These are phyloP conservation scores for Lathyrus sativus DNA, from an alignment of 306 rosid species.

Conservation along the genomic window DNA sequence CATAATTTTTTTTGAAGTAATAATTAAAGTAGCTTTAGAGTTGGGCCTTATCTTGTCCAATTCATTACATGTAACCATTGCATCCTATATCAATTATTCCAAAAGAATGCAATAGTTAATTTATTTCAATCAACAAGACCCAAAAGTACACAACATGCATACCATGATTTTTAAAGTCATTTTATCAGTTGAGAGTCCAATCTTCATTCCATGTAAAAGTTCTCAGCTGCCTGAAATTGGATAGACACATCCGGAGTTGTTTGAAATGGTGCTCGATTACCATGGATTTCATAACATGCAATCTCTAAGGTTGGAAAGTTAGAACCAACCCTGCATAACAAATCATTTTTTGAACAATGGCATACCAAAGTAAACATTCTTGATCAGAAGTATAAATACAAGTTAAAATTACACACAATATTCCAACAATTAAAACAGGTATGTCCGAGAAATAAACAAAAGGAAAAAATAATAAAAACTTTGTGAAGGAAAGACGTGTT, in stretches of 20 bases:
- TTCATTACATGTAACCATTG: constrained; percentile 40
- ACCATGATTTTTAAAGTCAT: constrained; percentile 43
- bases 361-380: too few species aligned
- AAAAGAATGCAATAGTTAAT: background rate
- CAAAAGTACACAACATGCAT: background rate
- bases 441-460: too few species aligned
- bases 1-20: constrained; percentile 30
- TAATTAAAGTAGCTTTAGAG: constrained; percentile 38
- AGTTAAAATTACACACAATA: too few species aligned
- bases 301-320: too few species aligned
- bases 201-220: constrained; percentile 4
- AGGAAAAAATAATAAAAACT: too few species aligned
- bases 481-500: too few species aligned
- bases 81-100: constrained; percentile 36
- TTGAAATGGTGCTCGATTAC: constrained; percentile 37
- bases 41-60: constrained; percentile 48
- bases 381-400: too few species aligned
- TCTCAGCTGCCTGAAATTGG: constrained; percentile 28
- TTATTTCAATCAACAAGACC: background rate
- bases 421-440: too few species aligned
- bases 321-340: too few species aligned
- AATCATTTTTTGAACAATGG: too few species aligned
- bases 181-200: constrained; percentile 27
- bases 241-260: constrained; percentile 34
- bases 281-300: constrained; percentile 40